Evolutionary conservation across 2,329 filamentous ascomycete genomes (phyloP).

Genomic region (Aschersonia sp.): DNA sequence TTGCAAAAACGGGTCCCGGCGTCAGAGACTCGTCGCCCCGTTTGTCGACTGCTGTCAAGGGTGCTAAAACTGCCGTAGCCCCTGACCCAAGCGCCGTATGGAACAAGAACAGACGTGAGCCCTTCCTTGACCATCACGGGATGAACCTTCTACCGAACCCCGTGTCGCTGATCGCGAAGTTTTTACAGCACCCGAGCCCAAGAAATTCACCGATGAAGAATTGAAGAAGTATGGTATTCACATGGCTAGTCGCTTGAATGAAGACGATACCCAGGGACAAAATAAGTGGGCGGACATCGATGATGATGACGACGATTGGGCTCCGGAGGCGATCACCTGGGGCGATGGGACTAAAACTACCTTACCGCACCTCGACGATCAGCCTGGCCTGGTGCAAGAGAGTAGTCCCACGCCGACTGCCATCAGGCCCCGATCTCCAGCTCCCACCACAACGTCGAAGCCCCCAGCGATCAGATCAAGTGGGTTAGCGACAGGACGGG

Average conservation of each 20-base stretch:
- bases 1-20: constrained; percentile 57
- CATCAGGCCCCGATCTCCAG: constrained; percentile 25
- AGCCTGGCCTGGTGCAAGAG: constrained; percentile 14
- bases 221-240: constrained; percentile 79
- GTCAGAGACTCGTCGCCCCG: constrained; percentile 36
- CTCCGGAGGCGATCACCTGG: constrained; percentile 74
- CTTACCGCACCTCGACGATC: constrained; percentile 47
- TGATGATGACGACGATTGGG: constrained; percentile 79
- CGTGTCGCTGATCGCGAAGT: constrained; percentile 10
- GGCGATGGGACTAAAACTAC: constrained; percentile 76
- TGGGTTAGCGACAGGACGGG: constrained; percentile 38
- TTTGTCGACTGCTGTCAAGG: constrained; percentile 30
- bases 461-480: constrained; percentile 29
- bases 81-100: constrained; percentile 66
- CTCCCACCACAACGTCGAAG: constrained; percentile 17
- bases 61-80: constrained; percentile 42
- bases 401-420: constrained; percentile 10
- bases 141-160: not conserved
- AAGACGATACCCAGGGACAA: constrained; percentile 59
- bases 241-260: constrained; percentile 62
- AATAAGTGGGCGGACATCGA: constrained; percentile 85
- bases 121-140: not conserved
- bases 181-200: constrained; percentile 48
- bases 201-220: constrained; percentile 77
- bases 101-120: constrained; percentile 78